Evolutionary conservation across 495 filamentous ascomycete species (phyloP).

Genomic region (Penicillium verhagenii): DNA sequence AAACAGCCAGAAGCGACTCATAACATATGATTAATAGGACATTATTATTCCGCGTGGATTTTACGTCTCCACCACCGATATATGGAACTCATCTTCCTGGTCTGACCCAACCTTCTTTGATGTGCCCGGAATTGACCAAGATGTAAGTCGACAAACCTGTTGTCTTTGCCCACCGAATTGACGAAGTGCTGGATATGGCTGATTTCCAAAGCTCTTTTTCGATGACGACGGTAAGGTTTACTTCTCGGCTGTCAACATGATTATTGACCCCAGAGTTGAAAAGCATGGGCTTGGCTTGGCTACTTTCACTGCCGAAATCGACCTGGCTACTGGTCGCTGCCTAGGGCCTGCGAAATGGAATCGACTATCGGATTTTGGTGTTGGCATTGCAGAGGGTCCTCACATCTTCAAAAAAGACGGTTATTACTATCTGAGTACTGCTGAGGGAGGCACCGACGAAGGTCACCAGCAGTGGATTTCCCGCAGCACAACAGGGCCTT

Average conservation of each 20-base stretch:
- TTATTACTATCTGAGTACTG: constrained; percentile 58
- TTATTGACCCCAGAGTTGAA: neutral
- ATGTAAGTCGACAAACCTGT: constrained; percentile 2
- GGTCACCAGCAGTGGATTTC: constrained; percentile 1
- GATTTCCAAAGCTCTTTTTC: constrained; percentile 14
- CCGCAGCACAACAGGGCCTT: neutral
- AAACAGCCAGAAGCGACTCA: too few relatives aligned
- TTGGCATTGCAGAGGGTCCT: constrained; percentile 57
- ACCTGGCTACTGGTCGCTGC: constrained; percentile 16
- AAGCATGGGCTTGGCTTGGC: constrained; percentile 10
- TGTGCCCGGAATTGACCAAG: constrained; percentile 19
- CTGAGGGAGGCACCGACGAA: constrained; percentile 59
- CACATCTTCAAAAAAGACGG: constrained; percentile 58
- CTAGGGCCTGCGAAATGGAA: constrained; percentile 55
- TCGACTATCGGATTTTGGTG: constrained; percentile 30
- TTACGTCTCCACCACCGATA: neutral
- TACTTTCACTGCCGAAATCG: constrained; percentile 12
- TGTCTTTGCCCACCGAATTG: too few relatives aligned
- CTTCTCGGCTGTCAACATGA: neutral
- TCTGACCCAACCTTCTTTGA: constrained; percentile 18
- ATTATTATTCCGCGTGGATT: neutral
- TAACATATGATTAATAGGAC: neutral
- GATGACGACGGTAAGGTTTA: constrained; percentile 23
- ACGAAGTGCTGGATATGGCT: neutral
- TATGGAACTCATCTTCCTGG: constrained; percentile 16